Percentiles rank a stretch among this genome's conserved stretches.
phyloP scores from a whole-genome alignment of 371 early-diverging fungal genomes.

The Mucor sp. region DNA sequence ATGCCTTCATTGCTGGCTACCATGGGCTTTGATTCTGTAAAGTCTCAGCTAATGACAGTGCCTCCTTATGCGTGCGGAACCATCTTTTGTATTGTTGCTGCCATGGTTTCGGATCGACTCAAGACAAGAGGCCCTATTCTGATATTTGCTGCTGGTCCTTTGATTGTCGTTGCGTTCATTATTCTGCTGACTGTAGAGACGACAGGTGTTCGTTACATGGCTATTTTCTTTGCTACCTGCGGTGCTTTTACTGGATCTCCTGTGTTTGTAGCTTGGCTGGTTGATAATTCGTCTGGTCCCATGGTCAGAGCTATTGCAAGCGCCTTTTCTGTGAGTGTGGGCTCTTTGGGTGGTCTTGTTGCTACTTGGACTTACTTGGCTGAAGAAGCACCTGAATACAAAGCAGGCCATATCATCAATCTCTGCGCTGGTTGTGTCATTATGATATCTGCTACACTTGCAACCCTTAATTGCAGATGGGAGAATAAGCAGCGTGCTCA shows the following conservation, averaged over 20 bases:
- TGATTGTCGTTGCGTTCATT: conserved; percentile 19
- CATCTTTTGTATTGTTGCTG: conserved; percentile 28
- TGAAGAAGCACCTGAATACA: conserved; percentile 27
- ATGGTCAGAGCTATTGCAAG: conserved; percentile 28
- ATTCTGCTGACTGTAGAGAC: conserved; percentile 18
- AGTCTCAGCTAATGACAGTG: conserved; percentile 39
- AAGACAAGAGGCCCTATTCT: conserved; percentile 31
- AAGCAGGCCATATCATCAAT: conserved; percentile 25
- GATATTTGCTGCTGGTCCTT: conserved; percentile 13
- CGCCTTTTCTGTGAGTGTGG: conserved; percentile 19
- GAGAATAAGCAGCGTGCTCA: conserved; percentile 17
- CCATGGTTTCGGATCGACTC: conserved; percentile 32
- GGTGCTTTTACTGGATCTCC: conserved; percentile 31
- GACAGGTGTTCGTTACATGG: conserved; percentile 24
- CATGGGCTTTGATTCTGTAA: conserved; percentile 22
- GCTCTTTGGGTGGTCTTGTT: conserved; percentile 24
- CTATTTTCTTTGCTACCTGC: conserved; percentile 28
- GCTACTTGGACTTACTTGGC: conserved; percentile 31
- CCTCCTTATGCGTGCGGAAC: conserved; percentile 43
- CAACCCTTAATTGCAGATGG: conserved; percentile 12
- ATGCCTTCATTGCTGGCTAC: conserved; percentile 28
- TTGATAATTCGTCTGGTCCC: conserved; percentile 26
- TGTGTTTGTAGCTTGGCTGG: conserved; percentile 26
- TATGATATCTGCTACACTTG: conserved; percentile 5
- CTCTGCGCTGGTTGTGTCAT: conserved; percentile 18